Conservation (phyloP, 2,329 filamentous ascomycete genomes). For the Colletotrichum lupini region DNA sequence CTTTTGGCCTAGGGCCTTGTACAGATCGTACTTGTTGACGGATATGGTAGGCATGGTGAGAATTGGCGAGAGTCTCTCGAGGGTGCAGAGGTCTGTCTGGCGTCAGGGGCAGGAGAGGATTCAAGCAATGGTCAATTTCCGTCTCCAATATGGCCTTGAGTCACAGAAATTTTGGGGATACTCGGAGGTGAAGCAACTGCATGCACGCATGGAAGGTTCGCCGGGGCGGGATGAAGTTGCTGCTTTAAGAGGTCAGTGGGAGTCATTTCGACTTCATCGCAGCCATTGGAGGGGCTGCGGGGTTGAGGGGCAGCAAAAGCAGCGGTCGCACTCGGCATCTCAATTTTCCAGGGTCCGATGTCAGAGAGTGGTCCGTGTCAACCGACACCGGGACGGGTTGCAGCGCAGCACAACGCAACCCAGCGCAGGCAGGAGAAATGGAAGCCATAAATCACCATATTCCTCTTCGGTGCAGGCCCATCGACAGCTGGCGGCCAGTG, state of each 20-base stretch:
- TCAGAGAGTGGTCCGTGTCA: conserved; percentile 15
- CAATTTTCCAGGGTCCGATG: conserved; percentile 35
- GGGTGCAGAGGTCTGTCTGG: conserved; percentile 11
- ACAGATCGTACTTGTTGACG: conserved; percentile 96
- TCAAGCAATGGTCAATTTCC: conserved; percentile 24
- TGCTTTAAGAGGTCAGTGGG: conserved; percentile 16
- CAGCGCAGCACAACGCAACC: background rate
- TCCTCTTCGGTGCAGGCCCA: background rate
- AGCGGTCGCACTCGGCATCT: conserved; percentile 28
- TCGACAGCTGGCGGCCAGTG: conserved; percentile 27
- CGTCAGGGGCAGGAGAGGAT: conserved; percentile 29
- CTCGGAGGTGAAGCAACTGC: conserved; percentile 28
- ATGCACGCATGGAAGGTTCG: conserved; percentile 23
- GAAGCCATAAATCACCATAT: background rate
- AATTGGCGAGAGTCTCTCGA: conserved; percentile 27
- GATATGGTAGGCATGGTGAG: conserved; percentile 90
- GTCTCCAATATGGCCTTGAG: conserved; percentile 42
- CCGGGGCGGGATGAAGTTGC: conserved; percentile 29
- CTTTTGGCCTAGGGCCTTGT: conserved; percentile 90
- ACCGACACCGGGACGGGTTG: conserved; percentile 9
- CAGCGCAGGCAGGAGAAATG: background rate
- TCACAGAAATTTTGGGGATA: conserved; percentile 53
- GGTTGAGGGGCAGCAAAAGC: conserved; percentile 35
- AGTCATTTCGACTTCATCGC: background rate
- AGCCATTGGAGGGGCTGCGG: conserved; percentile 11